Conservation (phyloP, 805 yeast genomes). For the Spathaspora gorwiae region DNA sequence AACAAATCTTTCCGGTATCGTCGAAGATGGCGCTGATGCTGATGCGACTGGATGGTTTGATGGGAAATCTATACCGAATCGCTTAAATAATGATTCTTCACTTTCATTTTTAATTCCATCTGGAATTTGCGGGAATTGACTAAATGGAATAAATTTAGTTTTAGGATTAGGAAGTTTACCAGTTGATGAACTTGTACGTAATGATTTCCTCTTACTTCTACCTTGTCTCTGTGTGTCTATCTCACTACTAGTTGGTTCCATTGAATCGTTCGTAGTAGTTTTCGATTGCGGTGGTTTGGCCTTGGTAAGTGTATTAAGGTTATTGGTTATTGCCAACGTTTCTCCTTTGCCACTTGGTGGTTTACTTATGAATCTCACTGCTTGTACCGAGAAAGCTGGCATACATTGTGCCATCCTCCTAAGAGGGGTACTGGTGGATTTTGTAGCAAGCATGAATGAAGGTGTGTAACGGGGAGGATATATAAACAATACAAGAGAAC, state of each 20-base stretch:
- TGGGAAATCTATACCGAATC: not conserved
- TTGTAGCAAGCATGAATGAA: too few species aligned
- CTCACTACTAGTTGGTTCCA: not conserved
- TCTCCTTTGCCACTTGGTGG: not conserved
- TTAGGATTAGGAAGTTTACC: not conserved
- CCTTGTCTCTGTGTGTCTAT: not conserved
- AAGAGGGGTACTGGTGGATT: too few species aligned
- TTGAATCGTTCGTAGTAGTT: not conserved
- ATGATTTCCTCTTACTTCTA: not conserved
- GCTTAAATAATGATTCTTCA: not conserved
- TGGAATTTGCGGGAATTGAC: not conserved
- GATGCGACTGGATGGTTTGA: not conserved
- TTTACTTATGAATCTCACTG: not conserved
- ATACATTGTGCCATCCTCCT: too few species aligned
- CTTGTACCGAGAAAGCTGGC: not conserved
- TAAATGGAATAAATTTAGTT: not conserved
- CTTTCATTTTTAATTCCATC: not conserved
- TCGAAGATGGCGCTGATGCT: too few species aligned
- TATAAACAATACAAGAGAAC: too few species aligned
- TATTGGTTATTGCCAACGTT: not conserved
- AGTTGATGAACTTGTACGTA: not conserved
- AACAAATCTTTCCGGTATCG: slow-evolving; percentile 6
- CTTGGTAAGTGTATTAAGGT: not conserved
- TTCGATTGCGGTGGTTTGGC: too few species aligned
- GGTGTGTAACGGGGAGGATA: too few species aligned